Conservation (phyloP, 1,284 basidiomycete species). For the Laetiporus sulphureus region DNA sequence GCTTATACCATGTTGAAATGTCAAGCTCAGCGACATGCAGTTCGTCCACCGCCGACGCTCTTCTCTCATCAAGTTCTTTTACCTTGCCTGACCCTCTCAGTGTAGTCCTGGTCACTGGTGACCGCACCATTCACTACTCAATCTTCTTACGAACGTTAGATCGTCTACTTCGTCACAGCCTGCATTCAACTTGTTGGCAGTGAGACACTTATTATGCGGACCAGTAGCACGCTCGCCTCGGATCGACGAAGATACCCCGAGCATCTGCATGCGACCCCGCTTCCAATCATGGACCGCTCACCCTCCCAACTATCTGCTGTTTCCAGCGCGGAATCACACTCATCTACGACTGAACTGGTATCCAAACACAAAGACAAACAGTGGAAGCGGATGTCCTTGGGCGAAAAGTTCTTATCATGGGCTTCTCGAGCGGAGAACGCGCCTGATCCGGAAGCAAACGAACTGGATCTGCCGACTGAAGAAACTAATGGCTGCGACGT, state of each 20-base stretch:
- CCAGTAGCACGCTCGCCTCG: too few species aligned
- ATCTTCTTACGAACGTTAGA: too few species aligned
- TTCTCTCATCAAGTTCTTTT: too few species aligned
- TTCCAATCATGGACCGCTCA: constrained; percentile 16
- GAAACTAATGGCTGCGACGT: constrained; percentile 9
- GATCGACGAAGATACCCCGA: constrained; percentile 13
- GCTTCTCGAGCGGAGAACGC: constrained; percentile 9
- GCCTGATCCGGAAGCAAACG: constrained; percentile 14
- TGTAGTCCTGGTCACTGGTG: constrained; percentile 15
- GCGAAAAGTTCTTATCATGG: constrained; percentile 17
- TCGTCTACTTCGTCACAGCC: too few species aligned
- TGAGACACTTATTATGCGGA: not conserved
- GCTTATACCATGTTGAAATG: not conserved
- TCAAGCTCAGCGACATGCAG: not conserved
- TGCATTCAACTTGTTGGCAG: too few species aligned
- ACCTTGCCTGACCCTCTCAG: constrained; percentile 6
- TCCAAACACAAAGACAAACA: constrained; percentile 8
- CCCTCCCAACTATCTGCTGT: constrained; percentile 14
- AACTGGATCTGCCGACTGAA: constrained; percentile 8
- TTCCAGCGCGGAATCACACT: constrained; percentile 17
- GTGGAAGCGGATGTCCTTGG: constrained; percentile 6
- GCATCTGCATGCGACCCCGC: constrained; percentile 12
- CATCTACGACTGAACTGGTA: constrained; percentile 21
- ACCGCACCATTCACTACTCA: constrained; percentile 11
- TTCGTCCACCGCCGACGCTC: too few species aligned